Evolutionary conservation across 2,329 filamentous ascomycete species (phyloP).

Genomic region (Plenodomus tracheiphilus): DNA sequence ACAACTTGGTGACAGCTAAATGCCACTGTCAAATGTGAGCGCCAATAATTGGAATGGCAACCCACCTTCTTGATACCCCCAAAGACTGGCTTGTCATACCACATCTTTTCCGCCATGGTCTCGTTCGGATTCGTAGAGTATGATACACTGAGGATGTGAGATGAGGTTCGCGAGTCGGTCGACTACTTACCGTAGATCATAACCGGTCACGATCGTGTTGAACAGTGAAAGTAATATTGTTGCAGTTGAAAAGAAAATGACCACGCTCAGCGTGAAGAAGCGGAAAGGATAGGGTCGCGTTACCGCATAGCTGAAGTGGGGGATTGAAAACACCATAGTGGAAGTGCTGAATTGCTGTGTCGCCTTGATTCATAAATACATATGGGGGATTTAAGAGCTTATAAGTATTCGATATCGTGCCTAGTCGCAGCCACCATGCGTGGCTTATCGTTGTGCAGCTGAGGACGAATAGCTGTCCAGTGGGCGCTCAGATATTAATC

Average conservation of each 20-base stretch:
- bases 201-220: conserved; percentile 3
- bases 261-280: not conserved
- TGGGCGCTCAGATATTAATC: too few relatives aligned
- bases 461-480: too few relatives aligned
- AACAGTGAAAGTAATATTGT: conserved; percentile 3
- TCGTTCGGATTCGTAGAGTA: conserved; percentile 3
- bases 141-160: not conserved
- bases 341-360: too few relatives aligned
- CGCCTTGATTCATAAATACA: not conserved
- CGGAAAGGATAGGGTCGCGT: conserved; percentile 4
- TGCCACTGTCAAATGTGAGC: too few relatives aligned
- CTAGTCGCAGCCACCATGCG: too few relatives aligned
- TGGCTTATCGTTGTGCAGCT: too few relatives aligned
- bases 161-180: too few relatives aligned
- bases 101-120: not conserved
- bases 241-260: conserved; percentile 1
- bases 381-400: too few relatives aligned
- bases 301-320: not conserved
- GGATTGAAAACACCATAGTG: too few relatives aligned
- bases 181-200: not conserved
- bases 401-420: too few relatives aligned
- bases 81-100: conserved; percentile 3
- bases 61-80: not conserved
- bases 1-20: conserved; percentile 2
- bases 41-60: too few relatives aligned